Evolutionary conservation across 2,329 filamentous ascomycete genomes (phyloP), one percentile per base, ranked within the genome.

Genomic region (Phialemoniopsis sp.): DNA sequence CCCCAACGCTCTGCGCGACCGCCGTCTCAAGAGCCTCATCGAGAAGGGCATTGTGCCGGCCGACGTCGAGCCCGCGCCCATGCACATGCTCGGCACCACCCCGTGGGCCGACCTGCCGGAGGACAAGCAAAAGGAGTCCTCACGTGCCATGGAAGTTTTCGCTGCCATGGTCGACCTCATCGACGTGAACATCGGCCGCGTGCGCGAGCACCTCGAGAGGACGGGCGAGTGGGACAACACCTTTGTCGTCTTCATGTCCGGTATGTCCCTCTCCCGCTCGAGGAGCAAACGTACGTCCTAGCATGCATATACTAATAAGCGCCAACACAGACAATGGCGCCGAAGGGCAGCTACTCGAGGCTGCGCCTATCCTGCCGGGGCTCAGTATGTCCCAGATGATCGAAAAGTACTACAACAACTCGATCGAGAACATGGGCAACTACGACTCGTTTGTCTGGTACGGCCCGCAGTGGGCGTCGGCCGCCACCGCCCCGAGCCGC

Each of bases 141-240:
- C 56, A 50, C 67, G 60, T 26, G 69, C 74, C 0, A 81, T 81
- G 77, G 78, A 82, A 49, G 70, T 75, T 3, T 83, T 74, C 43
- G 78, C 80, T 0, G 80, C 66, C 8, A 83, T 83, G 76, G 77
- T 82, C 4, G 77, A 82, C 42, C 67, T 65, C 38, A 80, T 82
- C 38, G 80, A 83, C 46, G 54, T 55, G 40, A 78, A 80, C 42
- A 70, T 83, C 14, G 78, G 78, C 29, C 74, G 73, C 40, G 71
- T 82, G 3, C 59, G 80, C 18, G 61, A 76, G 30, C 74, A 80
- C 47, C 66, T 82, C 5, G 62, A 73, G 38, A 53, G 67, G 31
- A 74, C 69, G 3, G 74, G 69, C 40, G 77, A 83, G 52, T 63
- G 78, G 1, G 78, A 83, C 45, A 80, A 82, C 53, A 83, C 78